These are phyloP conservation scores for Phytophthora pinifolia DNA, from an alignment of 352 stramenopile genomes.

Conservation along the genomic window DNA sequence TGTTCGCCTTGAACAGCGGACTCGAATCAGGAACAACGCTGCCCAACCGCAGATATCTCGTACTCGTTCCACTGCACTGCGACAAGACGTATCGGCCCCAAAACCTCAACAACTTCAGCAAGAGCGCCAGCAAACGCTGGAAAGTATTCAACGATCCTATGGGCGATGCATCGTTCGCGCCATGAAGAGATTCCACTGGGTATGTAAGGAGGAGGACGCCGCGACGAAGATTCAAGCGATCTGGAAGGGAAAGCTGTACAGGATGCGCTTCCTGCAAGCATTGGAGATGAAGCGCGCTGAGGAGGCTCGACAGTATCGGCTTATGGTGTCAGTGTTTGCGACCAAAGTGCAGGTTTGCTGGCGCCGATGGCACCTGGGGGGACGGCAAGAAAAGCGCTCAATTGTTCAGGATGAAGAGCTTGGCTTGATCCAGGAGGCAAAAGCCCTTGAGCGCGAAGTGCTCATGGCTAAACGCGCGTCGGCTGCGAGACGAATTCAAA, in stretches of 20 bases:
- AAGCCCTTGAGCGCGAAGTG: constrained; percentile 24
- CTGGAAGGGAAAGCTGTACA: constrained; percentile 27
- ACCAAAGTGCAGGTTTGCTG: constrained; percentile 37
- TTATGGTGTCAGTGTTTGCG: constrained; percentile 31
- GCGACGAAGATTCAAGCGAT: constrained; percentile 30
- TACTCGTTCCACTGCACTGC: neutral
- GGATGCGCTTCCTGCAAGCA: constrained; percentile 17
- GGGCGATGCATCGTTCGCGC: constrained; percentile 17
- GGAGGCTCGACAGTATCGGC: constrained; percentile 26
- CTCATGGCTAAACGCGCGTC: constrained; percentile 8
- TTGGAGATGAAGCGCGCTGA: constrained; percentile 21
- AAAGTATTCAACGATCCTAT: constrained; percentile 18
- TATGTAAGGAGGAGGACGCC: constrained; percentile 10
- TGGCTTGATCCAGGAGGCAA: constrained; percentile 32
- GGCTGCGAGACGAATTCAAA: constrained; percentile 27
- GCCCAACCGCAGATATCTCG: neutral
- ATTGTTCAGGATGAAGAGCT: constrained; percentile 35
- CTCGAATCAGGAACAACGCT: neutral
- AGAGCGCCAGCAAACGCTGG: constrained; percentile 12
- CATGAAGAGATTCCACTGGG: constrained; percentile 16
- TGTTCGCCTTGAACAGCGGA: constrained; percentile 6
- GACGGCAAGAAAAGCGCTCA: constrained; percentile 30
- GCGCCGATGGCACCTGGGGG: constrained; percentile 28
- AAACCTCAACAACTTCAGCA: neutral
- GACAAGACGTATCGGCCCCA: neutral